phyloP scores from a whole-genome alignment of 169 alveolate species.

The Sarcocystis neurona region DNA sequence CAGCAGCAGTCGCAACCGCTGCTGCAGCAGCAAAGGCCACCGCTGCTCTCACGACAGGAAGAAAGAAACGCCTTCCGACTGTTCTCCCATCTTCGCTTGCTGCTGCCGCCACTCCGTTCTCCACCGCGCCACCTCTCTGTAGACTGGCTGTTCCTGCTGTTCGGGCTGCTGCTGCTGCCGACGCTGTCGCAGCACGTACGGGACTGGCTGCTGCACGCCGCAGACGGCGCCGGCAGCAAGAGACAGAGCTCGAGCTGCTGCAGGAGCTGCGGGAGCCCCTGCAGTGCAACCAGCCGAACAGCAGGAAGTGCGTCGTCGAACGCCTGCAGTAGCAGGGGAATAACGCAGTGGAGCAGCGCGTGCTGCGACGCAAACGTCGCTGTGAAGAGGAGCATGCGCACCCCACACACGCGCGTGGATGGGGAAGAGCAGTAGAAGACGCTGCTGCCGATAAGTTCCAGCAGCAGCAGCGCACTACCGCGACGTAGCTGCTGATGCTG shows the following conservation, averaged over 20 bases:
- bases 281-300: slow-evolving; percentile 43
- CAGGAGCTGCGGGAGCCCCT: slow-evolving; percentile 55
- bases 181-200: not conserved
- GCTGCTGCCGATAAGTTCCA: slow-evolving; percentile 36
- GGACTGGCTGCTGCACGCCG: slow-evolving; percentile 23
- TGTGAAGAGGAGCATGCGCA: slow-evolving; percentile 39
- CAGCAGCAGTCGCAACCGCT: too few species aligned
- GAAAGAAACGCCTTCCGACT: too few species aligned
- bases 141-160: too few species aligned
- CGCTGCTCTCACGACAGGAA: too few species aligned
- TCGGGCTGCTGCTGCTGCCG: slow-evolving; percentile 49
- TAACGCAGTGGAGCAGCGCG: slow-evolving; percentile 45
- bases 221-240: too few species aligned
- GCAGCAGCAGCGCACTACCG: slow-evolving; percentile 14
- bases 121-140: too few species aligned
- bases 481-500: slow-evolving; percentile 60
- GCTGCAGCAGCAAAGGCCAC: too few species aligned
- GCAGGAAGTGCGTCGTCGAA: slow-evolving; percentile 41
- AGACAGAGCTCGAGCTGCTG: slow-evolving; percentile 39
- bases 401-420: slow-evolving; percentile 34
- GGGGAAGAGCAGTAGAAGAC: slow-evolving; percentile 51
- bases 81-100: too few species aligned
- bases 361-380: slow-evolving; percentile 49
- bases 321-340: slow-evolving; percentile 37
- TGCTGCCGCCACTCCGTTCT: too few species aligned